Evolutionary conservation across 2,329 filamentous ascomycete species (phyloP).

Genomic region (Colletotrichum noveboracense): DNA sequence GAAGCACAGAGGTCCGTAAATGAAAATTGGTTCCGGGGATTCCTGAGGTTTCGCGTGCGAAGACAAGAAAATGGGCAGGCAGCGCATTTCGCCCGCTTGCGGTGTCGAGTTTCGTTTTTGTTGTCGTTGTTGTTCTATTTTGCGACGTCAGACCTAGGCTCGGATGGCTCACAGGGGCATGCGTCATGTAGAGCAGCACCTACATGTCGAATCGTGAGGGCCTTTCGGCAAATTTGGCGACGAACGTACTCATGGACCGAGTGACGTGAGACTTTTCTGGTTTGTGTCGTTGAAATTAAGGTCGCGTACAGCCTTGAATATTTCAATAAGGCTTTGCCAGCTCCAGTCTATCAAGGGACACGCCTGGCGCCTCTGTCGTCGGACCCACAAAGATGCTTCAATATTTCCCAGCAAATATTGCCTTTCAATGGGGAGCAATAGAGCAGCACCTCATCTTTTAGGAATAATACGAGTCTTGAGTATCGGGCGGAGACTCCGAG

Average conservation of each 20-base stretch:
- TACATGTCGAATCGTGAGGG: background rate
- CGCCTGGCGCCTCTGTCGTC: background rate
- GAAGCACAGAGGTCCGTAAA: background rate
- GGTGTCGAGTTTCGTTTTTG: background rate
- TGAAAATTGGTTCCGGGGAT: background rate
- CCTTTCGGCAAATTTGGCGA: background rate
- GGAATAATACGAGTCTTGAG: conserved; percentile 13
- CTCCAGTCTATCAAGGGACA: background rate
- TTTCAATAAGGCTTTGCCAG: background rate
- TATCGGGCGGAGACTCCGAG: background rate
- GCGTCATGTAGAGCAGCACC: background rate
- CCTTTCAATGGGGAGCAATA: background rate
- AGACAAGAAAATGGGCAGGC: background rate
- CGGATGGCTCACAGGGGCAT: background rate
- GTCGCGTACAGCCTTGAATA: background rate
- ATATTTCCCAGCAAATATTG: background rate
- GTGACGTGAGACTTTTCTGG: background rate
- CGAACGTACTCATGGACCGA: background rate
- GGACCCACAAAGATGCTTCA: background rate
- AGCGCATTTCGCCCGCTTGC: background rate
- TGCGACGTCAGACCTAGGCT: background rate
- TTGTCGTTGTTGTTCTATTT: background rate
- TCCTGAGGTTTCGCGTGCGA: background rate
- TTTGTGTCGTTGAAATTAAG: background rate
- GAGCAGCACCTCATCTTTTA: background rate